These are phyloP conservation scores for Syncephalis fuscata DNA, from an alignment of 371 early-diverging fungal species.

Conservation along the genomic window DNA sequence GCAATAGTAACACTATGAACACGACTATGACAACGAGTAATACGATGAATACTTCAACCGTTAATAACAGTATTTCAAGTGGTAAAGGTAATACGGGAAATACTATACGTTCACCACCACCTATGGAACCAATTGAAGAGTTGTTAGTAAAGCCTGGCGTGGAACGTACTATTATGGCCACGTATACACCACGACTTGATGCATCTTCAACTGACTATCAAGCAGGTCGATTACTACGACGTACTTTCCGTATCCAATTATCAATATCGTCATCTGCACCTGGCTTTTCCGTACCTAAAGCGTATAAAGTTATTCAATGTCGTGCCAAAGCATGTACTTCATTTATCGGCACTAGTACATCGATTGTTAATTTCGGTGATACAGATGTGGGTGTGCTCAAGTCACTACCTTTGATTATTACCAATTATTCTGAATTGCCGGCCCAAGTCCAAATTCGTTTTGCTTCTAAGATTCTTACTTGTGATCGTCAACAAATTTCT, in stretches of 20 bases:
- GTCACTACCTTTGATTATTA: conserved; percentile 61
- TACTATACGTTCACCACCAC: too few species aligned
- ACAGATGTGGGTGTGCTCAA: conserved; percentile 89
- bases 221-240: conserved; percentile 55
- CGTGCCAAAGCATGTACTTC: conserved; percentile 86
- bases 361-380: conserved; percentile 80
- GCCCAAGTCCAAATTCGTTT: conserved; percentile 77
- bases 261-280: conserved; percentile 7
- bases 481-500: conserved; percentile 50
- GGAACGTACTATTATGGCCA: conserved; percentile 67
- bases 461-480: conserved; percentile 83
- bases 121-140: conserved; percentile 65
- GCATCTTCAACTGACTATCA: conserved; percentile 32
- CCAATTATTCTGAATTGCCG: conserved; percentile 75
- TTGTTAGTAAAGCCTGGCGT: conserved; percentile 68
- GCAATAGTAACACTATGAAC: too few species aligned
- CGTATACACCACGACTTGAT: conserved; percentile 56
- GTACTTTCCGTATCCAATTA: conserved; percentile 56
- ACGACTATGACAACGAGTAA: too few species aligned
- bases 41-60: too few species aligned
- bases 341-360: conserved; percentile 71
- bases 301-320: conserved; percentile 80
- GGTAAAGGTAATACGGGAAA: too few species aligned
- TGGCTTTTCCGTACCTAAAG: conserved; percentile 15
- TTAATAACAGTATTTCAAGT: too few species aligned